Evolutionary conservation across 2,329 filamentous ascomycete genomes (phyloP).

Genomic region (Epichloe amarillans): DNA sequence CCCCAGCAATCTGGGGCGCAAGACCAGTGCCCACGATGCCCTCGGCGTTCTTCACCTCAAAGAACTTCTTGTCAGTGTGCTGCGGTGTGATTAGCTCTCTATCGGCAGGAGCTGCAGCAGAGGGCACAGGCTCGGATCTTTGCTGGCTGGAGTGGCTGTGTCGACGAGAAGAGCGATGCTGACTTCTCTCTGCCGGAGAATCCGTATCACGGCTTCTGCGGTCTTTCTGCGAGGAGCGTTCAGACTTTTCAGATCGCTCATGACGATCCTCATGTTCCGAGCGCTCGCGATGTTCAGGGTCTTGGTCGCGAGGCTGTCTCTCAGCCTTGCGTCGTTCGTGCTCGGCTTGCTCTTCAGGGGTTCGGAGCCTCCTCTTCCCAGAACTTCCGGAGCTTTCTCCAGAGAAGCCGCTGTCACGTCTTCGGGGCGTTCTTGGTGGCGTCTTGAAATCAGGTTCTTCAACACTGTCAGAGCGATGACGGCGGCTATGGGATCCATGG

Average conservation of each 20-base stretch:
- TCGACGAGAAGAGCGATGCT: constrained; percentile 28
- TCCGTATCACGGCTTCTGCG: constrained; percentile 23
- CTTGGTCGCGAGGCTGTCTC: constrained; percentile 20
- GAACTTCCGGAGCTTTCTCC: constrained; percentile 25
- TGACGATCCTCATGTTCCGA: constrained; percentile 12
- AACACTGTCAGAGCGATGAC: constrained; percentile 25
- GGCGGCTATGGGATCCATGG: constrained; percentile 16
- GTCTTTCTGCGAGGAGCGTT: constrained; percentile 6
- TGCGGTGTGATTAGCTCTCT: constrained; percentile 9
- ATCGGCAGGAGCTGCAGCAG: constrained; percentile 15
- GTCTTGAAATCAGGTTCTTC: constrained; percentile 21
- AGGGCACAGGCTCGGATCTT: constrained; percentile 15
- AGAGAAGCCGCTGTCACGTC: constrained; percentile 33
- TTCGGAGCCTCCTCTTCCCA: constrained; percentile 22
- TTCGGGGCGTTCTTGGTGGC: constrained; percentile 26
- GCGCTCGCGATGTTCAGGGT: constrained; percentile 14
- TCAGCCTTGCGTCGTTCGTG: constrained; percentile 37
- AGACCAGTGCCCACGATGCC: constrained; percentile 17
- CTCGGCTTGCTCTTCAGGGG: constrained; percentile 34
- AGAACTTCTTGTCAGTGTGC: constrained; percentile 26
- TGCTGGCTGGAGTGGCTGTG: constrained; percentile 26
- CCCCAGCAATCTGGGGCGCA: constrained; percentile 11
- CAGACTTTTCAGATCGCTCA: constrained; percentile 8
- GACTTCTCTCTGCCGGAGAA: constrained; percentile 14
- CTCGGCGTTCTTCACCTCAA: constrained; percentile 26